Percentiles rank a stretch among this genome's conserved stretches.
phyloP scores from a whole-genome alignment of 108 stramenopile species.

The Seminavis robusta region DNA sequence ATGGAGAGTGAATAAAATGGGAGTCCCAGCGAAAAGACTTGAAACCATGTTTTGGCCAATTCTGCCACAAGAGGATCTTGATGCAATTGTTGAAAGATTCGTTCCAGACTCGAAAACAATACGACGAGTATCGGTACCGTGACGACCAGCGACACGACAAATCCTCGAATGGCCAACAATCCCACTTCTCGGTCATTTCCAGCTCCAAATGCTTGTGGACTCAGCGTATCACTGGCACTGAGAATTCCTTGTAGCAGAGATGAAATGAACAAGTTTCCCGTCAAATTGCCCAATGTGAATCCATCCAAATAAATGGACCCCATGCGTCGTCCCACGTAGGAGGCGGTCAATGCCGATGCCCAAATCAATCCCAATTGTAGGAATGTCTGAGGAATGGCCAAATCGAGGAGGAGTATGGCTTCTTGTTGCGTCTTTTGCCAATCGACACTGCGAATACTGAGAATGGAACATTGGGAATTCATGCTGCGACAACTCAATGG shows the following conservation, averaged over 20 bases:
- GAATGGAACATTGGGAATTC: too few relatives aligned
- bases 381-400: constrained; percentile 30
- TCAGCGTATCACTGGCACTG: constrained; percentile 34
- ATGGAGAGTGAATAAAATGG: constrained; percentile 36
- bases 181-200: constrained; percentile 37
- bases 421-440: not conserved
- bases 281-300: constrained; percentile 37
- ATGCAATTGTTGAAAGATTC: constrained; percentile 9
- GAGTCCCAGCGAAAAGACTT: constrained; percentile 22
- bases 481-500: too few relatives aligned
- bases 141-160: constrained; percentile 13
- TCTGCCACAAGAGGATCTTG: constrained; percentile 22
- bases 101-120: constrained; percentile 12
- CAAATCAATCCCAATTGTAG: constrained; percentile 13
- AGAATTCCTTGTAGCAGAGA: constrained; percentile 25
- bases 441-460: too few relatives aligned
- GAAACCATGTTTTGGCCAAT: constrained; percentile 26
- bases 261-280: constrained; percentile 26
- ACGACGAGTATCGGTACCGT: constrained; percentile 27
- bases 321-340: constrained; percentile 30
- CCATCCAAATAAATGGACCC: constrained; percentile 27
- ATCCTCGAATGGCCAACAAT: constrained; percentile 38
- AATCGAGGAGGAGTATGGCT: constrained; percentile 2
- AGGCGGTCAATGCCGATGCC: constrained; percentile 12
- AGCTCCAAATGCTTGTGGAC: constrained; percentile 44